Conservation (phyloP, 73 alveolate species). For the Tetrahymena malaccensis region DNA sequence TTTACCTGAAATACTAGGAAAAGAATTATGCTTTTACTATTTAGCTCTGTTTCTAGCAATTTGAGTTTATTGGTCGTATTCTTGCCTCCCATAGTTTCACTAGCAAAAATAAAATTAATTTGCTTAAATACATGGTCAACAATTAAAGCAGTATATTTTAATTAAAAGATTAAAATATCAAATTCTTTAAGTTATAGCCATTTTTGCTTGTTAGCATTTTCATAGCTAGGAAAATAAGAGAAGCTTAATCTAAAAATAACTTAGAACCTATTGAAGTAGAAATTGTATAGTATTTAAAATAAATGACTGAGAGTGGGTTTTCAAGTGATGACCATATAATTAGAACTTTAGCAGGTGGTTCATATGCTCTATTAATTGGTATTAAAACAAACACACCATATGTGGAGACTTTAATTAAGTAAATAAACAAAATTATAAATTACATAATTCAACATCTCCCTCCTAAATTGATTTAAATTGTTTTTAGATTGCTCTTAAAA, state of each 20-base stretch:
- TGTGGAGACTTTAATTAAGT: background rate
- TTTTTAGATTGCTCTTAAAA: no score
- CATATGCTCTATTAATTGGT: background rate
- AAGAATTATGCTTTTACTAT: background rate
- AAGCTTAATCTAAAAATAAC: background rate
- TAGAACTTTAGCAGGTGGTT: background rate
- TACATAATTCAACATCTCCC: no score
- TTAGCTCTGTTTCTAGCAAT: background rate
- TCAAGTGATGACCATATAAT: background rate
- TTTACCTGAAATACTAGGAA: background rate
- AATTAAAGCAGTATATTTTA: background rate
- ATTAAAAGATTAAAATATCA: background rate
- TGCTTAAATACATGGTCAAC: background rate
- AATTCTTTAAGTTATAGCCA: background rate
- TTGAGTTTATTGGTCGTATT: background rate
- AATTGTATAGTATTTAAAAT: background rate
- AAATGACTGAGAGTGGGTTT: background rate
- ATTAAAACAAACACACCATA: background rate
- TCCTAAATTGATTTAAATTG: no score
- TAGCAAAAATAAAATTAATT: background rate
- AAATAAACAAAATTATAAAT: background rate
- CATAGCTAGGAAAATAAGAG: background rate
- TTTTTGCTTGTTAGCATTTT: background rate
- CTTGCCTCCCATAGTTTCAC: background rate
- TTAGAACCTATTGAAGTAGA: background rate